Conservation (phyloP, 306 rosid genomes). For the Sindora glabra region DNA sequence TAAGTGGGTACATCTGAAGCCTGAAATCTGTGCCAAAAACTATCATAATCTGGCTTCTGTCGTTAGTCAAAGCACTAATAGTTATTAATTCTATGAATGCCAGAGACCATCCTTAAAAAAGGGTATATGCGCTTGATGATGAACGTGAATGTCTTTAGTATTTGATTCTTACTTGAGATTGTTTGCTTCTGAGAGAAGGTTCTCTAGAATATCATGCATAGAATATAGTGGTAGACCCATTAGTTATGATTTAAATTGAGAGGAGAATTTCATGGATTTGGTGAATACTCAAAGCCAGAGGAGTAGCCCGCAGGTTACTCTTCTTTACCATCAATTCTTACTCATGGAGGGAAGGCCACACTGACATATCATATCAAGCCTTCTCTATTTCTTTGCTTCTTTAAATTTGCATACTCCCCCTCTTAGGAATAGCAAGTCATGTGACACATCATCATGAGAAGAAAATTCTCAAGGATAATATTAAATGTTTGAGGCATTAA, state of each 20-base stretch:
- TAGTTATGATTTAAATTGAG: background rate
- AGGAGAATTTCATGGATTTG: background rate
- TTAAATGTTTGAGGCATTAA: too few species aligned
- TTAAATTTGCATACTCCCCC: too few species aligned
- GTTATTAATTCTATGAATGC: background rate
- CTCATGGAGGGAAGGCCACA: background rate
- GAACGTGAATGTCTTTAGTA: background rate
- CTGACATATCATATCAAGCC: background rate
- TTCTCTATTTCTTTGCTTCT: background rate
- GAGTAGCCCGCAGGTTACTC: background rate
- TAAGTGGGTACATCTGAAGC: conserved; percentile 1
- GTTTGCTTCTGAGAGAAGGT: conserved; percentile 12
- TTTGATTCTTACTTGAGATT: conserved; percentile 5
- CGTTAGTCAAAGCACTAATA: conserved; percentile 4
- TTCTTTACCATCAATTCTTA: background rate
- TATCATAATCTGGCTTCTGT: conserved; percentile 6
- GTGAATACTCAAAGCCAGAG: background rate
- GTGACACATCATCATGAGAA: too few species aligned
- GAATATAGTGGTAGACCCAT: background rate
- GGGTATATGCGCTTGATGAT: conserved; percentile 1
- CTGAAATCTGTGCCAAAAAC: background rate
- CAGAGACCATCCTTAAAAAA: background rate
- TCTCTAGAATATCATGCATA: background rate
- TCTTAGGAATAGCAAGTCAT: too few species aligned
- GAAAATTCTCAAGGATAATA: too few species aligned